phyloP scores from a whole-genome alignment of 192 early-diverging fungal species.

The Dissophora globulifera region DNA sequence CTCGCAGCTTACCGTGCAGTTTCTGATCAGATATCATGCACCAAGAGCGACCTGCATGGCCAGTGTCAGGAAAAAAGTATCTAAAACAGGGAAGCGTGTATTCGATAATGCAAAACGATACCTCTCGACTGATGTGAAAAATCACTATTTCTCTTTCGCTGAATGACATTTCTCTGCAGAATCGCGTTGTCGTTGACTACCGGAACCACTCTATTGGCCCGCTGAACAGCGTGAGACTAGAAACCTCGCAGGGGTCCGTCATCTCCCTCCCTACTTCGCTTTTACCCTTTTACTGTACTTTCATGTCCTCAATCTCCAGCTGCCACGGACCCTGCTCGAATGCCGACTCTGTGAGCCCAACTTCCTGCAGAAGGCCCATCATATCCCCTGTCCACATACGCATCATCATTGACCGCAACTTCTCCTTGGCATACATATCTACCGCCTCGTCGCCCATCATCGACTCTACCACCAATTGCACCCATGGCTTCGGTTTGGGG shows the following conservation, averaged over 20 bases:
- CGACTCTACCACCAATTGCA: slow-evolving; percentile 31
- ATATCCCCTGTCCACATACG: slow-evolving; percentile 25
- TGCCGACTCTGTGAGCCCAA: slow-evolving; percentile 11
- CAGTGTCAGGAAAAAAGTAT: not conserved
- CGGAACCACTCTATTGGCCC: too few species aligned
- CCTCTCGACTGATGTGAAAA: too few species aligned
- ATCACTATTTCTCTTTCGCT: too few species aligned
- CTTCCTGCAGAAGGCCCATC: slow-evolving; percentile 26
- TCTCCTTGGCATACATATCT: slow-evolving; percentile 50
- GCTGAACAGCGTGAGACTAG: too few species aligned
- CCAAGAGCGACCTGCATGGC: too few species aligned
- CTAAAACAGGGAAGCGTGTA: slow-evolving; percentile 11
- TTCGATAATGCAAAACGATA: too few species aligned
- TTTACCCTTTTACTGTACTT: not conserved
- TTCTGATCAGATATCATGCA: too few species aligned
- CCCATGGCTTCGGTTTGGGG: slow-evolving; percentile 52
- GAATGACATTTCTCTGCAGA: too few species aligned
- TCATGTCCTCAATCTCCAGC: slow-evolving; percentile 26
- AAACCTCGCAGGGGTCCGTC: too few species aligned
- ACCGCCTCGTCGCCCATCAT: slow-evolving; percentile 45
- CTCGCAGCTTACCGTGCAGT: too few species aligned
- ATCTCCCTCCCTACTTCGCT: not conserved
- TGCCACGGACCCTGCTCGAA: slow-evolving; percentile 7
- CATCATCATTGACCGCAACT: slow-evolving; percentile 43
- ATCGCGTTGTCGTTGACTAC: too few species aligned